Evolutionary conservation across 2,329 filamentous ascomycete genomes (phyloP).

Genomic region (Albophoma yamanashiensis): DNA sequence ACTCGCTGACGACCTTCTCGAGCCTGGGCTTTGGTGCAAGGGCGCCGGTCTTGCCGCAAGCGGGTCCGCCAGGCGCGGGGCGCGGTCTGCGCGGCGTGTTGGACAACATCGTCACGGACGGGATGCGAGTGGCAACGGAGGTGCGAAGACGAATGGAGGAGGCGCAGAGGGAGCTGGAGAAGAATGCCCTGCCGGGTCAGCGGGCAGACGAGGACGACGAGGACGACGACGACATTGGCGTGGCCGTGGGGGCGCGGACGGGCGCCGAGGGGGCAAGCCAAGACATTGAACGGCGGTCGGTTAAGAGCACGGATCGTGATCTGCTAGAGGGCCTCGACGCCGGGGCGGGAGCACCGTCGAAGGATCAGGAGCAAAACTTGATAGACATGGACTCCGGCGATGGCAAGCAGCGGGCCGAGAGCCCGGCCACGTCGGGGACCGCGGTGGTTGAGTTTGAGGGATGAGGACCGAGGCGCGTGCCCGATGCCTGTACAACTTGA

Average conservation of each 20-base stretch:
- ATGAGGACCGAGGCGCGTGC: constrained; percentile 6
- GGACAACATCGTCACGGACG: constrained; percentile 95
- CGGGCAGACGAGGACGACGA: constrained; percentile 61
- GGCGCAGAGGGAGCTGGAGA: constrained; percentile 82
- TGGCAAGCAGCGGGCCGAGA: constrained; percentile 14
- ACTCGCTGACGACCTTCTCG: constrained; percentile 74
- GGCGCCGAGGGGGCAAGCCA: constrained; percentile 27
- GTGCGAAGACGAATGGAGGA: constrained; percentile 91
- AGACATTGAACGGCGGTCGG: constrained; percentile 52
- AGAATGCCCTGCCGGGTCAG: constrained; percentile 58
- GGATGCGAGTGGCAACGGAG: constrained; percentile 90
- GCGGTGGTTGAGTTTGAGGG: constrained; percentile 33
- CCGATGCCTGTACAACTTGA: not conserved
- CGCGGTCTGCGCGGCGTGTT: constrained; percentile 83
- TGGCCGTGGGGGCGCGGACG: constrained; percentile 29
- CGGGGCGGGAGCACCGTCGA: constrained; percentile 41
- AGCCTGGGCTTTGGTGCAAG: constrained; percentile 51
- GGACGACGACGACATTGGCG: constrained; percentile 45
- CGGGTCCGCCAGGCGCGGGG: constrained; percentile 35
- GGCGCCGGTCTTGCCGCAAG: constrained; percentile 24
- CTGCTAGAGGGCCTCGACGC: constrained; percentile 66
- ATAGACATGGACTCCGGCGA: constrained; percentile 20
- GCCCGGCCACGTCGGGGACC: constrained; percentile 17
- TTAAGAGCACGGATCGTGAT: constrained; percentile 58
- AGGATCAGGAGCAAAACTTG: constrained; percentile 20